Evolutionary conservation across 164 flowering plant species (phyloP).

Genomic region (Piper longum): DNA sequence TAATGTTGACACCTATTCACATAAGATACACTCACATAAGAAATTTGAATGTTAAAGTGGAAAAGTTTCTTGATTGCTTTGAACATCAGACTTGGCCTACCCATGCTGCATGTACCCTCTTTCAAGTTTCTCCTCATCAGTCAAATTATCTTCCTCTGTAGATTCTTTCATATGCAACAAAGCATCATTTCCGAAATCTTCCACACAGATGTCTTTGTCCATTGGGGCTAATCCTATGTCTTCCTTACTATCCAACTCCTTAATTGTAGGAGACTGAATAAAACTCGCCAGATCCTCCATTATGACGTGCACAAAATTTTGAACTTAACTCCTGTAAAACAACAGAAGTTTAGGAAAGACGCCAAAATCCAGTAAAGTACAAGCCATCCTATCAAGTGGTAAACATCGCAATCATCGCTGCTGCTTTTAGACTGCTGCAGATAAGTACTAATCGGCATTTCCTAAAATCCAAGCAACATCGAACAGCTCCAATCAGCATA

Average conservation of each 20-base stretch:
- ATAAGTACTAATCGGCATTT: conserved; percentile 44
- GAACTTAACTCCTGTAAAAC: conserved; percentile 39
- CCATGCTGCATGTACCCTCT: conserved; percentile 59
- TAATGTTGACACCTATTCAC: conserved; percentile 61
- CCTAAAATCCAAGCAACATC: conserved; percentile 35
- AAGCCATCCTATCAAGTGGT: conserved; percentile 35
- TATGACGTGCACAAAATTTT: conserved; percentile 6
- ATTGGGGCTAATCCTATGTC: background rate
- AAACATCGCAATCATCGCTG: conserved; percentile 36
- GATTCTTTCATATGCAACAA: conserved; percentile 9
- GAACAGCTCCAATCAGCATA: conserved; percentile 58
- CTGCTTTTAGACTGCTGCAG: conserved; percentile 35
- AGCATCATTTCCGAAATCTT: background rate
- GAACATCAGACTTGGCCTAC: conserved; percentile 20
- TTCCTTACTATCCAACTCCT: conserved; percentile 7
- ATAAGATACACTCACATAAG: background rate
- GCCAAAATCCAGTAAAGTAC: conserved; percentile 15
- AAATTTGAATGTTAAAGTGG: background rate
- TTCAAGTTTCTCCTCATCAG: conserved; percentile 20
- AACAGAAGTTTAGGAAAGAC: conserved; percentile 17
- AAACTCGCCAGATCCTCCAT: conserved; percentile 16
- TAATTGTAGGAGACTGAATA: conserved; percentile 9
- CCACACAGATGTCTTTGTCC: conserved; percentile 11
- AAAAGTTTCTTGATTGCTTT: background rate
- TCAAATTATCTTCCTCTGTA: conserved; percentile 3